Base-by-base conservation (phyloP, 768 basidiomycete species). In the Termitomyces sp. region DNA sequence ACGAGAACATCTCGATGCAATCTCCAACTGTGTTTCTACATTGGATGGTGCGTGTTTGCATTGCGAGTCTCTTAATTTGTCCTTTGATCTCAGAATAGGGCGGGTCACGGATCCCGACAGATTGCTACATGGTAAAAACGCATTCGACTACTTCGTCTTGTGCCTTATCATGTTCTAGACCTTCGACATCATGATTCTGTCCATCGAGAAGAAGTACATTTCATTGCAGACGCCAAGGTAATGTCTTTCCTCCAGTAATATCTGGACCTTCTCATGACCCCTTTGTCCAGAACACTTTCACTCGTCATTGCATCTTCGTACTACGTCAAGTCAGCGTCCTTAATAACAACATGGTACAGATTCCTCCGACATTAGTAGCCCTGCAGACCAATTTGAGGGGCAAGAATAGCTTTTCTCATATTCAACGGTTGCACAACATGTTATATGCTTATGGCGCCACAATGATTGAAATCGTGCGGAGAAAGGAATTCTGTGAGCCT, bases 401-500 rank as follows among this genome's bases (percentile, higher is more conserved):
- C 56, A 79, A 91, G 66, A 91, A 85, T 31, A 89, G 88, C 58
- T 98, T 98, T 68, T 80, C 88, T n/a, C 94, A 98, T 70, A 88
- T 98, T 15, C 84, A 88, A 51, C 81, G 96, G 18, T 75, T 98
- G 44, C 94, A 96, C 68, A 86, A 82, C 55, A 90, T 98, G 84
- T 70, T 95, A 0, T 94, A 93, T 66, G 93, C 92, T 0, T 98
- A 98, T 70, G 90, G 91, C 0, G 90, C 92, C 1, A 93, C 94
- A 0, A 81, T 97, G 9, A 81, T 94, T 18, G 96, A 98, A 71
- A 85, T 98, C 31, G 90, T 95, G 2, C 79, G 96, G 57, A 78
- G 96, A 55, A 92, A 92, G 64, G 92, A 96, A 68, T 97, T 96
- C 70, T 79, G 92, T 88, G 60, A 70, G 86, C 70, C 8, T 55